phyloP scores from a whole-genome alignment of 1,284 basidiomycete species.

The Tetrapyrgos nigripes region DNA sequence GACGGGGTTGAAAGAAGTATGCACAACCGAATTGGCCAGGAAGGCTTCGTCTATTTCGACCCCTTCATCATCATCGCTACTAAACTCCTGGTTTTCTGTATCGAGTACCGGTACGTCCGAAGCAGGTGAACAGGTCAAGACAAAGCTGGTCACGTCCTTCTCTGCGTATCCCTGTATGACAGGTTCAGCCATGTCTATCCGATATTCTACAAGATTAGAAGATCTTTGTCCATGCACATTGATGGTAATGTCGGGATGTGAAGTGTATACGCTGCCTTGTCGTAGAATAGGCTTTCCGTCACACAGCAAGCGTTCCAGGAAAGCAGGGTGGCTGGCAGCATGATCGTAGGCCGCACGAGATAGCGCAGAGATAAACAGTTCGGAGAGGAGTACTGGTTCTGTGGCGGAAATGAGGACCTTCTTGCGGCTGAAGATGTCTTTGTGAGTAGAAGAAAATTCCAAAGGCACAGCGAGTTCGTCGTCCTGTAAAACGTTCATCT shows the following conservation, averaged over 20 bases:
- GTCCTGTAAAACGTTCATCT: slow-evolving; percentile 24
- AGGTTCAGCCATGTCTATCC: slow-evolving; percentile 67
- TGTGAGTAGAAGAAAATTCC: slow-evolving; percentile 23
- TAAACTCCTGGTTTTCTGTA: slow-evolving; percentile 30
- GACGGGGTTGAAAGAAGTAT: slow-evolving; percentile 17
- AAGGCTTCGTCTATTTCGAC: slow-evolving; percentile 79
- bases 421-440: slow-evolving; percentile 29
- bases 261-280: slow-evolving; percentile 49
- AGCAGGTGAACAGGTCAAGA: slow-evolving; percentile 50
- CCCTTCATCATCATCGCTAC: slow-evolving; percentile 42
- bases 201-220: slow-evolving; percentile 35
- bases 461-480: slow-evolving; percentile 18
- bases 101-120: slow-evolving; percentile 16
- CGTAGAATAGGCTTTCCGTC: slow-evolving; percentile 51
- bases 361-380: slow-evolving; percentile 55
- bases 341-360: slow-evolving; percentile 49
- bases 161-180: slow-evolving; percentile 73
- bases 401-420: slow-evolving; percentile 23
- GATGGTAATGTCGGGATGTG: slow-evolving; percentile 28
- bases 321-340: slow-evolving; percentile 35
- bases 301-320: slow-evolving; percentile 50
- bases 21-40: slow-evolving; percentile 57
- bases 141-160: slow-evolving; percentile 59
- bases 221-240: slow-evolving; percentile 21
- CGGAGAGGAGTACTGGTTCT: slow-evolving; percentile 36